Evolutionary conservation across 768 basidiomycete genomes (phyloP).

Genomic region (Ephemerocybe angulata): DNA sequence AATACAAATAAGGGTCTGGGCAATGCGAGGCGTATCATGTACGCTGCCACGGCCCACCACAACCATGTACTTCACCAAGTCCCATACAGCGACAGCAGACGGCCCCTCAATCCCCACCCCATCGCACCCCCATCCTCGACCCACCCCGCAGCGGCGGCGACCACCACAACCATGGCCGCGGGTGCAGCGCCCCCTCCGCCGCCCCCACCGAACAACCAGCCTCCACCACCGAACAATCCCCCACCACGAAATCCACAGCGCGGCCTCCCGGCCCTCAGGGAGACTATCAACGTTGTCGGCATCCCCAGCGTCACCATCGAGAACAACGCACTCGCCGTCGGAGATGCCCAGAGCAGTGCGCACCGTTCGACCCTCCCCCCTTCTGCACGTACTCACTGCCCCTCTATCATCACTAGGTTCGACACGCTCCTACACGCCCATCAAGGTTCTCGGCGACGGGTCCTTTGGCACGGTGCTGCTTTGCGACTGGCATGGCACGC

Average conservation of each 20-base stretch:
- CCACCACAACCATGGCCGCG: constrained; percentile 21
- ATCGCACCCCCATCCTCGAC: constrained; percentile 29
- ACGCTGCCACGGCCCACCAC: constrained; percentile 40
- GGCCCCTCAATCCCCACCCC: constrained; percentile 16
- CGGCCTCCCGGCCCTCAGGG: constrained; percentile 36
- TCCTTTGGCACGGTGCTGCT: constrained; percentile 99
- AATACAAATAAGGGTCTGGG: constrained; percentile 33
- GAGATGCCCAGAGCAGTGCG: constrained; percentile 68
- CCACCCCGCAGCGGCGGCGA: constrained; percentile 22
- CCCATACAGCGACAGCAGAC: constrained; percentile 24
- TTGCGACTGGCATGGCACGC: constrained; percentile 97
- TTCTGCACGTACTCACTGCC: constrained; percentile 11
- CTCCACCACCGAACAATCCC: constrained; percentile 10
- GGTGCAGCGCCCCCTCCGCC: constrained; percentile 22
- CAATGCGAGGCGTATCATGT: constrained; percentile 65
- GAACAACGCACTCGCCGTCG: constrained; percentile 67
- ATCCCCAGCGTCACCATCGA: constrained; percentile 76
- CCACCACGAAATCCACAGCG: constrained; percentile 7
- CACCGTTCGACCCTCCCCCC: constrained; percentile 19
- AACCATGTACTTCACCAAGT: constrained; percentile 24
- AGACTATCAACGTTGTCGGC: constrained; percentile 64
- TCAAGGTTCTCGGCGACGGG: constrained; percentile 97
- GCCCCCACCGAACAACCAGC: constrained; percentile 26
- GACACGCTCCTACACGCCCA: constrained; percentile 84
- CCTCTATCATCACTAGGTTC: constrained; percentile 50